A percentile compares a stretch with the other conserved stretches of the same genome.
phyloP scores from a whole-genome alignment of 805 yeast species.

The Yamadazyma insecticola region DNA sequence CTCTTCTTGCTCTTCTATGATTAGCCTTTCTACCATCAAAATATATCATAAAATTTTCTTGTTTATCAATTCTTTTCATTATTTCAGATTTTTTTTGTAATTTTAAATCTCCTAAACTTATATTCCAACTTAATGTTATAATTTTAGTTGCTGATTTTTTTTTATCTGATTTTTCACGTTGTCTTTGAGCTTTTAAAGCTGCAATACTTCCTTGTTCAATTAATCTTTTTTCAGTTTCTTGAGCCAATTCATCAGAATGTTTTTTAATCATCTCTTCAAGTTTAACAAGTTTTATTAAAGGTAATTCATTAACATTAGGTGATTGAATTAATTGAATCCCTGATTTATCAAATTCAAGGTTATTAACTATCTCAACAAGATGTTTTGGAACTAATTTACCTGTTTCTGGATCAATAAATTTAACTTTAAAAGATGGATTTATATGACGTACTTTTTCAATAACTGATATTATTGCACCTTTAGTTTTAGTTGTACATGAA shows the following conservation, averaged over 20 bases:
- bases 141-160: constrained; percentile 33
- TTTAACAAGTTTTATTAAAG: constrained; percentile 18
- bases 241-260: constrained; percentile 30
- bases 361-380: constrained; percentile 30
- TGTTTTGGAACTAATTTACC: constrained; percentile 17
- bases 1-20: constrained; percentile 1
- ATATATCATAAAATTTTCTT: constrained; percentile 22
- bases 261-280: constrained; percentile 28
- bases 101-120: constrained; percentile 33
- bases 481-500: constrained; percentile 24
- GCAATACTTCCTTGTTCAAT: constrained; percentile 29
- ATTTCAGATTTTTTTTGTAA: constrained; percentile 36
- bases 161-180: constrained; percentile 27
- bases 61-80: constrained; percentile 23
- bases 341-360: constrained; percentile 14
- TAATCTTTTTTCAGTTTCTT: constrained; percentile 23
- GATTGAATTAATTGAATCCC: constrained; percentile 8
- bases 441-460: constrained; percentile 16
- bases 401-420: constrained; percentile 22
- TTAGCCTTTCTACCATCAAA: constrained; percentile 17
- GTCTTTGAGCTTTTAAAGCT: constrained; percentile 23
- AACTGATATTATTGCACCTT: constrained; percentile 21
- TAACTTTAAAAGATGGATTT: constrained; percentile 20
- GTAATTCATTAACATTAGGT: constrained; percentile 2
- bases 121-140: constrained; percentile 32